Base-by-base conservation (phyloP, 192 early-diverging fungal genomes). In the Linnemannia exigua region DNA sequence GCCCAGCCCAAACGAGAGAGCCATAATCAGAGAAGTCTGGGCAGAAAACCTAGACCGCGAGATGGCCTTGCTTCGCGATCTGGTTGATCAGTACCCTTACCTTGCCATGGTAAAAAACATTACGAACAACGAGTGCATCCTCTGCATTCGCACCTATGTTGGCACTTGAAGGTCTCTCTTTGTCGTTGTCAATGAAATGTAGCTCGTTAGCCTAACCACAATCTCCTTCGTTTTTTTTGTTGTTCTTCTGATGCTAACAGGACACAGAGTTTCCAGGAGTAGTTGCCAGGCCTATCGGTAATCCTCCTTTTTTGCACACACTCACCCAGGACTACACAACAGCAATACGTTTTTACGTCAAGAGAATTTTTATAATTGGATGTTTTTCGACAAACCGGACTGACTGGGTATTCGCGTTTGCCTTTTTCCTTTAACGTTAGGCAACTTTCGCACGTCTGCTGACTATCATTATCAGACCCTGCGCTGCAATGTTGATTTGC, bases 211-310 rank as follows among this genome's bases (percentile, higher is more conserved):
- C 35, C 36, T 51, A 38, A 11, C 5, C 22, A 38, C 37, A 20
- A 25, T 52, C 35, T 81, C 38, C 51, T 33, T 36, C 5, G 19
- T 16, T 48, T 68, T 58, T 87, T 77, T 37, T 88, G 19, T n/a
- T 28, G n/a, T 80, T 19, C 16, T 71, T 66, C 44, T 31, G 48
- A 44, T 16, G 63, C 28, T 31, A 35, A 35, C 79, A 96, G 97
- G 97, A 99, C 89, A 99, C 98, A 15, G 99, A 99, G 89, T 99
- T 99, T 79, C 99, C 99, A 51, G 99, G 99, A 44, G 97, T 99
- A 5, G 99, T 99, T 41, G 98, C 97, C 35, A 88, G 97, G 72
- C 99, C 99, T n/a, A 99, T 99, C 70, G 99, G 84, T 86, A 80
- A 12, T 38, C 37, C 36, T 17, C 33, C 46, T 9, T 36, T 38